Percentiles rank a stretch among this genome's conserved stretches.
Conservation (phyloP, 768 basidiomycete species). For the Butyriboletus loyo region DNA sequence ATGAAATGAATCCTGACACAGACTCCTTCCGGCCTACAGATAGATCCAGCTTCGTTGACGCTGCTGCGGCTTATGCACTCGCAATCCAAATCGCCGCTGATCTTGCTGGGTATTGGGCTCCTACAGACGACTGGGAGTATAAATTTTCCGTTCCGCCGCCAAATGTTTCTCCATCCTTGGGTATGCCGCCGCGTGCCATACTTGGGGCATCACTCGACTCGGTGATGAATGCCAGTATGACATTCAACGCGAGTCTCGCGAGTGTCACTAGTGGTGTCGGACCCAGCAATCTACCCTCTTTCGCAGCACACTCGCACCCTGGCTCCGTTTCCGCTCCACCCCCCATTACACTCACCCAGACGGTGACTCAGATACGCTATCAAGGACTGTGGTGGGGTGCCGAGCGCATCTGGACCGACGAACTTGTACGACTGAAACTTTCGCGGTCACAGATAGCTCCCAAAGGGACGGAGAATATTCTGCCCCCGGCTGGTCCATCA, state of each 20-base stretch:
- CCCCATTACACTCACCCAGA: constrained; percentile 26
- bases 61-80: constrained; percentile 61
- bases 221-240: constrained; percentile 45
- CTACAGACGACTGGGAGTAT: constrained; percentile 72
- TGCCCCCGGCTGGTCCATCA: constrained; percentile 58
- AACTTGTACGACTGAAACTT: constrained; percentile 76
- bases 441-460: constrained; percentile 67
- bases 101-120: constrained; percentile 62
- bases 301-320: background rate
- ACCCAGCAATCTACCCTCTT: constrained; percentile 2
- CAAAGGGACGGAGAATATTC: constrained; percentile 55
- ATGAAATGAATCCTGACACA: constrained; percentile 44
- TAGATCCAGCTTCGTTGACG: constrained; percentile 41
- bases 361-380: constrained; percentile 53
- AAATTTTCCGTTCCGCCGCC: constrained; percentile 42
- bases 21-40: constrained; percentile 50
- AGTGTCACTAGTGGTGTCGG: constrained; percentile 1
- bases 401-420: constrained; percentile 84
- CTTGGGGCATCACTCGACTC: constrained; percentile 35
- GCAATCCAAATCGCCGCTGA: constrained; percentile 70
- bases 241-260: constrained; percentile 38
- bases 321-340: constrained; percentile 15
- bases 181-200: background rate
- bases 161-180: constrained; percentile 9
- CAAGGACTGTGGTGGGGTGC: constrained; percentile 90